A percentile compares a stretch with the other conserved stretches of the same genome.
phyloP scores from a whole-genome alignment of 1,139 yeast genomes.

The Suhomyces kunorum region DNA sequence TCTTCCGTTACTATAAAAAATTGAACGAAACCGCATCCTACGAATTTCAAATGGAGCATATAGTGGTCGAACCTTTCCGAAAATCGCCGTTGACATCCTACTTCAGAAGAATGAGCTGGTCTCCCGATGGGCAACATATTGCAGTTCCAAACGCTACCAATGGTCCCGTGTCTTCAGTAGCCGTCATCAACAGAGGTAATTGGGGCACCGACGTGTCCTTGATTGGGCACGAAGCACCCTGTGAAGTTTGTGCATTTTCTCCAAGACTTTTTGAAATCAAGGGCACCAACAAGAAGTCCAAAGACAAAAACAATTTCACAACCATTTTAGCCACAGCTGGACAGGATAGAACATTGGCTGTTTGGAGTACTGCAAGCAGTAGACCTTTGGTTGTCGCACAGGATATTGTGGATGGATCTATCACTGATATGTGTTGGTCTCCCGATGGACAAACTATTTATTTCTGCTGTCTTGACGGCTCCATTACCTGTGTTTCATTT shows the following conservation, averaged over 20 bases:
- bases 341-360: slow-evolving; percentile 69
- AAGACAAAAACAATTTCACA: slow-evolving; percentile 29
- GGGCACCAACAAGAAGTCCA: slow-evolving; percentile 17
- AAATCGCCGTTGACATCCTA: slow-evolving; percentile 92
- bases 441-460: slow-evolving; percentile 74
- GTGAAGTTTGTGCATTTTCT: slow-evolving; percentile 89
- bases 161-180: slow-evolving; percentile 92
- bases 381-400: slow-evolving; percentile 66
- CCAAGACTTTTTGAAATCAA: slow-evolving; percentile 60
- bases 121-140: slow-evolving; percentile 95
- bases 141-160: slow-evolving; percentile 97
- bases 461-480: slow-evolving; percentile 82
- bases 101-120: slow-evolving; percentile 91
- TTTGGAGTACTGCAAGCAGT: slow-evolving; percentile 66
- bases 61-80: slow-evolving; percentile 78
- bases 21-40: slow-evolving; percentile 63
- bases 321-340: slow-evolving; percentile 78
- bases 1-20: slow-evolving; percentile 78
- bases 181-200: slow-evolving; percentile 82
- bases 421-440: slow-evolving; percentile 77
- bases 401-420: slow-evolving; percentile 61
- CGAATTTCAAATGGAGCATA: slow-evolving; percentile 83
- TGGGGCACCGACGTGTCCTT: slow-evolving; percentile 90
- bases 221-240: slow-evolving; percentile 95
- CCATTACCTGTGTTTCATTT: slow-evolving; percentile 70